Conservation (phyloP, 208 protist genomes). For the Phytomonas sp. region DNA sequence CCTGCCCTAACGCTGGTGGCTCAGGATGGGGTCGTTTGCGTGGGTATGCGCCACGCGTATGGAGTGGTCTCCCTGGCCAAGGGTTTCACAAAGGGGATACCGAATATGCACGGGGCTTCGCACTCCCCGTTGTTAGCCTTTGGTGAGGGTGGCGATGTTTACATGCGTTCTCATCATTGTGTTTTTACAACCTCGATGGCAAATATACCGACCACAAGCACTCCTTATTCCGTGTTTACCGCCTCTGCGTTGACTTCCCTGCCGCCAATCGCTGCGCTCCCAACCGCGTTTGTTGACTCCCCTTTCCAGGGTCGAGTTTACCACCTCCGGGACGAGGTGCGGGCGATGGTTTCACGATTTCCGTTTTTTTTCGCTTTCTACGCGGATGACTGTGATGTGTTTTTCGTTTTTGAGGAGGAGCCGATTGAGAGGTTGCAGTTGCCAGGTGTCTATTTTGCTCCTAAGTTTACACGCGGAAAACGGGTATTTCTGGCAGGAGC, state of each 20-base stretch:
- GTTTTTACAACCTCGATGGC: conserved; percentile 32
- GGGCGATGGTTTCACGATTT: conserved; percentile 33
- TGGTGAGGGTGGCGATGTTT: conserved; percentile 14
- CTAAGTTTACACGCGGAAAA: conserved; percentile 30
- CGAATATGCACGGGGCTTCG: conserved; percentile 27
- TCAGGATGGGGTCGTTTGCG: conserved; percentile 34
- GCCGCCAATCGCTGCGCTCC: background rate
- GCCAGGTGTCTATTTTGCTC: conserved; percentile 33
- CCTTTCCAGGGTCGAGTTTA: background rate
- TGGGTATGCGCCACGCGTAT: conserved; percentile 60
- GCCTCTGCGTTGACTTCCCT: background rate
- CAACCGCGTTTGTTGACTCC: background rate
- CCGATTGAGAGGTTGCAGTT: conserved; percentile 47
- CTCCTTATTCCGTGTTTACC: conserved; percentile 15
- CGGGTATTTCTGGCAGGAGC: conserved; percentile 41
- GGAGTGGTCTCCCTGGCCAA: conserved; percentile 42
- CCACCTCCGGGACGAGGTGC: conserved; percentile 12
- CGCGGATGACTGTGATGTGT: conserved; percentile 51
- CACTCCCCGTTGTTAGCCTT: conserved; percentile 20
- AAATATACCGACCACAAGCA: conserved; percentile 10
- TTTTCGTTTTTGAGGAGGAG: conserved; percentile 39
- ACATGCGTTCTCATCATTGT: conserved; percentile 28
- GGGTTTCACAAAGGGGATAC: conserved; percentile 46
- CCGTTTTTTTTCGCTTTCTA: conserved; percentile 70
- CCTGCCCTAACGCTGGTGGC: conserved; percentile 5